Evolutionary conservation across 75 land plant species (phyloP).

Genomic region (Sequoia sempervirens): DNA sequence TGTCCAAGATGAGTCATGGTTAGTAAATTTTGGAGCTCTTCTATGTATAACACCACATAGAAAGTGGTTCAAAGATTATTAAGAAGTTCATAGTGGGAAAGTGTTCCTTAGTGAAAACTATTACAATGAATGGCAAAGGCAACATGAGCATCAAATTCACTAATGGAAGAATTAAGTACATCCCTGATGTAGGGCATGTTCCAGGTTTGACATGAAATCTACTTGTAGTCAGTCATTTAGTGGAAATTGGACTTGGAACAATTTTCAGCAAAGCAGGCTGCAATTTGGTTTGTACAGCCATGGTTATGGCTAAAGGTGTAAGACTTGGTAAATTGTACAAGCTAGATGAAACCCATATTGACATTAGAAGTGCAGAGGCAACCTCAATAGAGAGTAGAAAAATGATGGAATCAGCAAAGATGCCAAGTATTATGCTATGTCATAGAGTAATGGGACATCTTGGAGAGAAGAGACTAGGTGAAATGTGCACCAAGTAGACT

Average conservation of each 20-base stretch:
- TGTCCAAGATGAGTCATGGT: too few relatives aligned
- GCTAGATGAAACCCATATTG: not conserved
- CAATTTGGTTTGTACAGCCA: not conserved
- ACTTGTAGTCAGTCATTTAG: not conserved
- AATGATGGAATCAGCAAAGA: not conserved
- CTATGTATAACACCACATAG: too few relatives aligned
- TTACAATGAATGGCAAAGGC: too few relatives aligned
- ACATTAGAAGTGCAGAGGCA: not conserved
- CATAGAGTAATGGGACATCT: not conserved
- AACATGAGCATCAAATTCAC: too few relatives aligned
- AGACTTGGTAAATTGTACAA: not conserved
- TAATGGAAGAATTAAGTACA: too few relatives aligned
- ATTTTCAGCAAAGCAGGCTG: not conserved
- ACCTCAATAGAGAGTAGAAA: not conserved
- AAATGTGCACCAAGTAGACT: not conserved
- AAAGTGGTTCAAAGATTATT: too few relatives aligned
- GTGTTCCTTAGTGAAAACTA: too few relatives aligned
- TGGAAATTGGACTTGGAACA: not conserved
- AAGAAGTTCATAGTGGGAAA: too few relatives aligned
- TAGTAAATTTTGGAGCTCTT: too few relatives aligned
- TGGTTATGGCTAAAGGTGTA: not conserved
- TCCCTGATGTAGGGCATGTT: too few relatives aligned
- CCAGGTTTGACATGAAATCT: not conserved
- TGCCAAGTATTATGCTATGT: not conserved
- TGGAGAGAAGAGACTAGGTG: not conserved